Evolutionary conservation across 352 stramenopile species (phyloP).

Genomic region (Phytophthora citricola): DNA sequence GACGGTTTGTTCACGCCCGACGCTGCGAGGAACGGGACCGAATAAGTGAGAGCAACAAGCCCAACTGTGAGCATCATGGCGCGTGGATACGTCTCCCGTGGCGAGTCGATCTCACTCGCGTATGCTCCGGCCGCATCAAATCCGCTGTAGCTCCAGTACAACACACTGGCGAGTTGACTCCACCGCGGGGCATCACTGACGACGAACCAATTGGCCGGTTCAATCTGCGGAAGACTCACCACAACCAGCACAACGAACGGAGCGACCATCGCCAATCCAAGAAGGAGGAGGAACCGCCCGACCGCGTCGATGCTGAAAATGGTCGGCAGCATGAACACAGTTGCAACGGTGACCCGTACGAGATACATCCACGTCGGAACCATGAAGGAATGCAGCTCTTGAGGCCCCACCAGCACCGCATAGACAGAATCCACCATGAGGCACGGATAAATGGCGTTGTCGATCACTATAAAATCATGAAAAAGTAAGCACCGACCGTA

Average conservation of each 20-base stretch:
- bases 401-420: constrained; percentile 44
- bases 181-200: constrained; percentile 65
- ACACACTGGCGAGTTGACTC: constrained; percentile 92
- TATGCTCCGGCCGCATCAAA: constrained; percentile 95
- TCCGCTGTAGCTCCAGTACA: constrained; percentile 98
- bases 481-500: no score
- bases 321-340: constrained; percentile 74
- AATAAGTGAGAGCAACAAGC: constrained; percentile 88
- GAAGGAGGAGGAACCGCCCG: constrained; percentile 79
- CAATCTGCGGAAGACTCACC: constrained; percentile 63
- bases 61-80: constrained; percentile 89
- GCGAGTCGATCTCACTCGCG: constrained; percentile 91
- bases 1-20: constrained; percentile 85
- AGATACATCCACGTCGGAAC: constrained; percentile 64
- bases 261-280: constrained; percentile 90
- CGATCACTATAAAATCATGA: constrained; percentile 48
- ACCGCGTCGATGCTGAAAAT: constrained; percentile 89
- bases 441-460: constrained; percentile 85
- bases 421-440: constrained; percentile 74
- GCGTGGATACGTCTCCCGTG: constrained; percentile 79
- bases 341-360: constrained; percentile 45
- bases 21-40: constrained; percentile 91
- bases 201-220: constrained; percentile 69
- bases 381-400: constrained; percentile 40
- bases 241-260: constrained; percentile 92